phyloP scores from a whole-genome alignment of 352 stramenopile species.

The Pythium plurisporium region DNA sequence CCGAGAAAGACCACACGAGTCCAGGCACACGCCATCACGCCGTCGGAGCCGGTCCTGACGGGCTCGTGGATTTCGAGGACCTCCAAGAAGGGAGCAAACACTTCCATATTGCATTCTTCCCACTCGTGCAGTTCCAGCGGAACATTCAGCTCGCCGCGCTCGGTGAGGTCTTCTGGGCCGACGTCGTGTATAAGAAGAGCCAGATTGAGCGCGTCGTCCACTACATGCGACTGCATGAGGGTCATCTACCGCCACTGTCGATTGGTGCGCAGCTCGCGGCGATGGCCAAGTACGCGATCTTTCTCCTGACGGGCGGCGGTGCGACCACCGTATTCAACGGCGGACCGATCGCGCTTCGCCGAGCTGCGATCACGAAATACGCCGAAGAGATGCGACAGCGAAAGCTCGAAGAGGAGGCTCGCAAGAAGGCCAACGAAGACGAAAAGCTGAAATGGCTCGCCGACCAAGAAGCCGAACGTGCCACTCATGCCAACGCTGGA shows the following conservation, averaged over 20 bases:
- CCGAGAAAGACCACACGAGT: constrained; percentile 24
- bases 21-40: constrained; percentile 13
- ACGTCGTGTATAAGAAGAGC: constrained; percentile 31
- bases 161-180: constrained; percentile 48
- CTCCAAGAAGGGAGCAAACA: constrained; percentile 45
- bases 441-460: constrained; percentile 1
- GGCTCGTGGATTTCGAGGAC: constrained; percentile 52
- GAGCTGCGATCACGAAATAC: constrained; percentile 42
- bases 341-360: constrained; percentile 27
- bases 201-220: constrained; percentile 47
- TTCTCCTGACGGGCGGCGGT: constrained; percentile 10
- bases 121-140: constrained; percentile 58
- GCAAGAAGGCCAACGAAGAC: constrained; percentile 12
- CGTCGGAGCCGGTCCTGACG: constrained; percentile 18
- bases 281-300: constrained; percentile 9
- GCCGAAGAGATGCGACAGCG: constrained; percentile 30
- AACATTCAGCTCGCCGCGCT: constrained; percentile 45
- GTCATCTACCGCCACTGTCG: constrained; percentile 41
- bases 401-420: constrained; percentile 10
- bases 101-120: constrained; percentile 66
- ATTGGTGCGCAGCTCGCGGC: constrained; percentile 28
- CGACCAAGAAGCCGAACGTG: not conserved
- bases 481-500: not conserved
- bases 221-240: constrained; percentile 57
- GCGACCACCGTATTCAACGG: constrained; percentile 21